phyloP scores from a whole-genome alignment of 768 basidiomycete genomes.

The Punctularia strigosozonata region DNA sequence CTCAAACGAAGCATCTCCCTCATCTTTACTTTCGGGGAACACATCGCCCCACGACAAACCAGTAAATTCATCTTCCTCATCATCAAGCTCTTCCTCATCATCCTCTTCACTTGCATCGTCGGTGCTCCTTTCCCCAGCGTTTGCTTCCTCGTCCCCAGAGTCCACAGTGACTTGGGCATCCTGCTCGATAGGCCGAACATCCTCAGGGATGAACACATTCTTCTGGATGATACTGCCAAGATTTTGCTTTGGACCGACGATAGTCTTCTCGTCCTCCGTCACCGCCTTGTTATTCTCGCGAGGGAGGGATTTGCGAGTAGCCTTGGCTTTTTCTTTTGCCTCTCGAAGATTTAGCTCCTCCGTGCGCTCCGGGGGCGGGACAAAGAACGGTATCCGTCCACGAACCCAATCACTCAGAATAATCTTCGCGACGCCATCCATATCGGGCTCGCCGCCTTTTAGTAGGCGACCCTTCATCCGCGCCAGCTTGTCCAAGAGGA shows the following conservation, averaged over 20 bases:
- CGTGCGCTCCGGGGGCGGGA: constrained; percentile 76
- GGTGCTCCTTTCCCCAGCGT: constrained; percentile 16
- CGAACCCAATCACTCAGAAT: constrained; percentile 94
- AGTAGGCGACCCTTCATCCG: constrained; percentile 85
- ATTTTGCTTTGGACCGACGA: constrained; percentile 73
- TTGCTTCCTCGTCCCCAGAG: constrained; percentile 17
- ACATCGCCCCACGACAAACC: constrained; percentile 77
- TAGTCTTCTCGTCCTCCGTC: constrained; percentile 32
- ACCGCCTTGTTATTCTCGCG: constrained; percentile 26
- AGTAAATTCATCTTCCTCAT: constrained; percentile 25
- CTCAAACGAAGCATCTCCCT: constrained; percentile 4
- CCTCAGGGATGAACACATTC: constrained; percentile 78
- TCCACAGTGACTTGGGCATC: constrained; percentile 26
- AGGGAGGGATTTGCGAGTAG: constrained; percentile 17
- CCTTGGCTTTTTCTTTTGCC: constrained; percentile 27
- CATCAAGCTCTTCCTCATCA: constrained; percentile 25
- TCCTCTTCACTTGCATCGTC: constrained; percentile 27
- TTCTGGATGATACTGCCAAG: constrained; percentile 81
- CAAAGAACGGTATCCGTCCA: constrained; percentile 95
- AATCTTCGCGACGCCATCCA: constrained; percentile 89
- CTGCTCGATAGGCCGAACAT: constrained; percentile 56
- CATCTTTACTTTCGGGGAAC: constrained; percentile 50
- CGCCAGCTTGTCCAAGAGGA: constrained; percentile 75
- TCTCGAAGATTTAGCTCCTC: constrained; percentile 58
- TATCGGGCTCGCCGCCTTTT: constrained; percentile 90